Conservation (phyloP, 2,329 filamentous ascomycete species). For the Trichoderma koningiopsis region DNA sequence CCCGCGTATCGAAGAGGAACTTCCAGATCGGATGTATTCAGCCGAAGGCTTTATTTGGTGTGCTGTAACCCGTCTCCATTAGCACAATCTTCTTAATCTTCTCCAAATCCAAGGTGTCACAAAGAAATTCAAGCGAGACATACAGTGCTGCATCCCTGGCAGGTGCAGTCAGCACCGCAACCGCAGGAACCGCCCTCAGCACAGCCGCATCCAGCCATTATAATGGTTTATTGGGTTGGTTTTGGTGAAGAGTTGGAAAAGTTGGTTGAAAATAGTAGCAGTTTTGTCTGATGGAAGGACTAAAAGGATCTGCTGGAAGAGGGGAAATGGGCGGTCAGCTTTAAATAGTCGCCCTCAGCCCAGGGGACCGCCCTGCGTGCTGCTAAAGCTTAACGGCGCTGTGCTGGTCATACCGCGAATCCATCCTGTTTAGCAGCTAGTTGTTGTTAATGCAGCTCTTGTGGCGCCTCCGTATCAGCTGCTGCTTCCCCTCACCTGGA, state of each 20-base stretch:
- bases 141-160: slow-evolving; percentile 39
- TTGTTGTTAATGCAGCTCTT: background rate
- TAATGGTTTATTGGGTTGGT: slow-evolving; percentile 30
- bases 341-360: background rate
- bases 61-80: background rate
- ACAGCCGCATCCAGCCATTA: slow-evolving; percentile 49
- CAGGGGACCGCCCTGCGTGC: background rate
- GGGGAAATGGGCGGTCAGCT: slow-evolving; percentile 17
- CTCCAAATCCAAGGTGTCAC: slow-evolving; percentile 31
- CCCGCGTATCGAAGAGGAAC: background rate
- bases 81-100: background rate
- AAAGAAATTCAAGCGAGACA: slow-evolving; percentile 37
- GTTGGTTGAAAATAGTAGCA: background rate
- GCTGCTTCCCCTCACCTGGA: background rate
- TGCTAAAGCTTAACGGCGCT: background rate
- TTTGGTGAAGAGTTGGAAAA: background rate
- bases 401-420: background rate
- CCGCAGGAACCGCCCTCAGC: slow-evolving; percentile 45
- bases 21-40: background rate
- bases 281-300: background rate
- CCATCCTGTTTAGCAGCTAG: background rate
- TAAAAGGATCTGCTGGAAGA: background rate
- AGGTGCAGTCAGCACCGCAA: slow-evolving; percentile 48
- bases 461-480: background rate
- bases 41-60: background rate